These are phyloP conservation scores for Suillus plorans DNA, from an alignment of 768 basidiomycete genomes.

Conservation along the genomic window DNA sequence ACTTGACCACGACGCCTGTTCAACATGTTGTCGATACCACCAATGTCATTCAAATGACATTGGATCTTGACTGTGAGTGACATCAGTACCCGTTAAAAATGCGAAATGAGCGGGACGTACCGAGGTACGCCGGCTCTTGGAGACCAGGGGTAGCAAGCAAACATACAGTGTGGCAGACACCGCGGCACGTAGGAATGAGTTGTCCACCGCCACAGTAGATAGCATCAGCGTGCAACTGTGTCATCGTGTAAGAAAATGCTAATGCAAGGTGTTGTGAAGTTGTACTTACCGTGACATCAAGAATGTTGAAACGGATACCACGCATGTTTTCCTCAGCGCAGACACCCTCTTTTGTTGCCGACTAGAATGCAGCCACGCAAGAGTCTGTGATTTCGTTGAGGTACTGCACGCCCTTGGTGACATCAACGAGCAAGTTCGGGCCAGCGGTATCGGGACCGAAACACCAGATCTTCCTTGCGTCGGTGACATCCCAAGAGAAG, in stretches of 20 bases:
- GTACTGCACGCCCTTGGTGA: constrained; percentile 99
- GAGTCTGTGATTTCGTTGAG: constrained; percentile 99
- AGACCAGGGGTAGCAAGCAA: constrained; percentile 87
- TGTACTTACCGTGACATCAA: constrained; percentile 85
- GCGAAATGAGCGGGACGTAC: constrained; percentile 36
- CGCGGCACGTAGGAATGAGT: constrained; percentile 95
- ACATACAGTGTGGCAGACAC: constrained; percentile 94
- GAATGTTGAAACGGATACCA: constrained; percentile 92
- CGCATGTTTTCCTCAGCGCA: constrained; percentile 98
- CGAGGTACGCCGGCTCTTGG: constrained; percentile 95
- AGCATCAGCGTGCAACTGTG: constrained; percentile 92
- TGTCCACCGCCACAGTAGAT: constrained; percentile 99
- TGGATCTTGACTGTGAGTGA: constrained; percentile 85
- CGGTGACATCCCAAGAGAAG: constrained; percentile 97
- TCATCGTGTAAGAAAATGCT: background rate
- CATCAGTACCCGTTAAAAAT: constrained; percentile 13
- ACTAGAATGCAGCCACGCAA: constrained; percentile 98
- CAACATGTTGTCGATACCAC: constrained; percentile 91
- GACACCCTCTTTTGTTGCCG: constrained; percentile 99
- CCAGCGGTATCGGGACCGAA: constrained; percentile 99
- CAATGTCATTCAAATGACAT: constrained; percentile 95
- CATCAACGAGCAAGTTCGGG: constrained; percentile 94
- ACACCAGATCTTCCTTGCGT: constrained; percentile 99
- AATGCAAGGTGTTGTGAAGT: background rate
- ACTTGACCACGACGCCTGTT: constrained; percentile 99